Evolutionary conservation across 805 yeast species (phyloP).

Genomic region (Ogataea nitratoaversa): DNA sequence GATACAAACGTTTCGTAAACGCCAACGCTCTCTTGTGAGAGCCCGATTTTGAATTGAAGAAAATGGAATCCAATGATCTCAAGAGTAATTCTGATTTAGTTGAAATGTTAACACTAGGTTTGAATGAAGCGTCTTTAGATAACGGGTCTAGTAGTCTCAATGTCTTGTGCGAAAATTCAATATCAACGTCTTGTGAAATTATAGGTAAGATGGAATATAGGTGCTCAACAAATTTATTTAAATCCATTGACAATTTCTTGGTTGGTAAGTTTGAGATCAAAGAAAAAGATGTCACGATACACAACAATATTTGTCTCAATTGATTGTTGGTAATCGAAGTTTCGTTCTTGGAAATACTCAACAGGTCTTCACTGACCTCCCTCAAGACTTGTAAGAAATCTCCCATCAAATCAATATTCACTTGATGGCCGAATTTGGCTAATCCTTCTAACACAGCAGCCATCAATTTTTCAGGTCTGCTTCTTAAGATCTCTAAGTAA

Average conservation of each 20-base stretch:
- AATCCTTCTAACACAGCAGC: constrained; percentile 90
- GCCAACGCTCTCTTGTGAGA: constrained; percentile 67
- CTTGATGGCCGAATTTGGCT: constrained; percentile 86
- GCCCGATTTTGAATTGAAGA: constrained; percentile 71
- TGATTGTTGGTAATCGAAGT: constrained; percentile 39
- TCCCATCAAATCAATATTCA: constrained; percentile 87
- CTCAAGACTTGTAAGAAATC: constrained; percentile 86
- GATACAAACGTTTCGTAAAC: constrained; percentile 75
- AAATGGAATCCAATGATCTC: constrained; percentile 73
- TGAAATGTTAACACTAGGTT: constrained; percentile 78
- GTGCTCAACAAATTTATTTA: constrained; percentile 73
- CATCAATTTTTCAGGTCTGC: constrained; percentile 59
- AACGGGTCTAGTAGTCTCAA: constrained; percentile 79
- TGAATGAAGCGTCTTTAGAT: constrained; percentile 33
- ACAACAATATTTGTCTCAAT: constrained; percentile 70
- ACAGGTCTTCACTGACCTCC: constrained; percentile 60
- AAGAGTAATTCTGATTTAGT: constrained; percentile 84
- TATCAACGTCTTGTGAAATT: constrained; percentile 71
- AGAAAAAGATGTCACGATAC: constrained; percentile 88
- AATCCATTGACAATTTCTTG: constrained; percentile 72
- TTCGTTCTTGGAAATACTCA: constrained; percentile 41
- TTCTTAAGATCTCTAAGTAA: constrained; percentile 73
- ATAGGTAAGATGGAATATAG: constrained; percentile 67
- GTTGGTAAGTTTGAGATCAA: constrained; percentile 70
- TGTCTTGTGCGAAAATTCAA: constrained; percentile 81